Evolutionary conservation across 305 asterid genomes (phyloP).

Genomic region (Nicotiana rustica): DNA sequence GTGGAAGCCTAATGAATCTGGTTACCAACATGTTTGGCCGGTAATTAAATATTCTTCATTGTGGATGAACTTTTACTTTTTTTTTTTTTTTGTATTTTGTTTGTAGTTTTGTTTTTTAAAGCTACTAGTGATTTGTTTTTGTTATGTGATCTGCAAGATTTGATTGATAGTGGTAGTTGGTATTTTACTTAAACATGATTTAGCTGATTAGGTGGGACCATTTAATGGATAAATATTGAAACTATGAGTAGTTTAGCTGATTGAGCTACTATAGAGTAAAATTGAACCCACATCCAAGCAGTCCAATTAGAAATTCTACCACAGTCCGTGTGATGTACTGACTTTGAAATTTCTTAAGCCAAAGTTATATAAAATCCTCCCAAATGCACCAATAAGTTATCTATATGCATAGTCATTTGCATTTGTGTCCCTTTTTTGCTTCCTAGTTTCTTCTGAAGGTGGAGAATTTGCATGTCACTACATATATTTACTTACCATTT

Average conservation of each 20-base stretch:
- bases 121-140: background rate
- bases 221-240: slow-evolving; percentile 24
- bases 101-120: background rate
- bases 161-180: slow-evolving; percentile 1
- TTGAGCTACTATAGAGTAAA: background rate
- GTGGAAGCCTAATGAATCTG: slow-evolving; percentile 72
- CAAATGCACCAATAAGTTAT: background rate
- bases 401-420: background rate
- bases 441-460: background rate
- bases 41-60: slow-evolving; percentile 50
- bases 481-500: background rate
- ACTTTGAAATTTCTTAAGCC: too few species aligned
- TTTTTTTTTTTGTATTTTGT: background rate
- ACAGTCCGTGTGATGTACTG: too few species aligned
- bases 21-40: slow-evolving; percentile 97
- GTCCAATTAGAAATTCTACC: too few species aligned
- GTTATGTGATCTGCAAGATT: background rate
- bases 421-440: background rate
- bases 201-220: slow-evolving; percentile 21
- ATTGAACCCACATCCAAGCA: slow-evolving; percentile 10
- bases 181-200: background rate
- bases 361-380: too few species aligned
- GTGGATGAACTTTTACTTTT: background rate
- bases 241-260: background rate
- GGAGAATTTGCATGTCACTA: background rate